A percentile compares a stretch with the other conserved stretches of the same genome.
Evolutionary conservation across 2,329 filamentous ascomycete species (phyloP).

Genomic region (Colletotrichum gigasporum): DNA sequence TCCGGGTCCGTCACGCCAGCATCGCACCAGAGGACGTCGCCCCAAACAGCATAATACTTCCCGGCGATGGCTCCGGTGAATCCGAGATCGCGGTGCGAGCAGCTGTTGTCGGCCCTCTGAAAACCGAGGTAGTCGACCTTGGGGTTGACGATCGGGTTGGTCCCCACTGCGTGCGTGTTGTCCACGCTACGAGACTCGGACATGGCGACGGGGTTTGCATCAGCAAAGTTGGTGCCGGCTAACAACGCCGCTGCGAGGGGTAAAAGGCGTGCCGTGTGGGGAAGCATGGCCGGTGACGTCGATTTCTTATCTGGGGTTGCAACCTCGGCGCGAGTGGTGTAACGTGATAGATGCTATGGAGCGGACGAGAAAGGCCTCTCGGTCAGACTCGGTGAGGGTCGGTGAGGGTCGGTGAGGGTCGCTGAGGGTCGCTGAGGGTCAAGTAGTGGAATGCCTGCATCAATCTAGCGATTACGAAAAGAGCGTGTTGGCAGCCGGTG

Average conservation of each 20-base stretch:
- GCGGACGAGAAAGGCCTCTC: neutral
- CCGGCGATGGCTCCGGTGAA: conserved; percentile 47
- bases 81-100: conserved; percentile 47
- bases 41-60: conserved; percentile 50
- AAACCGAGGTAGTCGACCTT: conserved; percentile 44
- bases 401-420: neutral
- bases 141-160: conserved; percentile 44
- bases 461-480: neutral
- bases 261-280: neutral
- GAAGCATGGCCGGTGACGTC: conserved; percentile 3
- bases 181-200: conserved; percentile 39
- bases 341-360: neutral
- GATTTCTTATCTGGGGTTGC: conserved; percentile 6
- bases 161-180: conserved; percentile 48
- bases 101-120: conserved; percentile 48
- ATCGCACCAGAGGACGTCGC: conserved; percentile 47
- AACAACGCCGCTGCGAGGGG: conserved; percentile 1
- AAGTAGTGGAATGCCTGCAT: neutral
- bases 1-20: conserved; percentile 42
- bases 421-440: neutral
- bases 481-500: too few species aligned
- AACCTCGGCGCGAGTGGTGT: neutral
- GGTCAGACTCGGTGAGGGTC: neutral
- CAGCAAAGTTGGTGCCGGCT: neutral
- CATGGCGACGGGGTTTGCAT: conserved; percentile 10